These are phyloP conservation scores for Grifola frondosa DNA, from an alignment of 1,284 basidiomycete species.

Conservation along the genomic window DNA sequence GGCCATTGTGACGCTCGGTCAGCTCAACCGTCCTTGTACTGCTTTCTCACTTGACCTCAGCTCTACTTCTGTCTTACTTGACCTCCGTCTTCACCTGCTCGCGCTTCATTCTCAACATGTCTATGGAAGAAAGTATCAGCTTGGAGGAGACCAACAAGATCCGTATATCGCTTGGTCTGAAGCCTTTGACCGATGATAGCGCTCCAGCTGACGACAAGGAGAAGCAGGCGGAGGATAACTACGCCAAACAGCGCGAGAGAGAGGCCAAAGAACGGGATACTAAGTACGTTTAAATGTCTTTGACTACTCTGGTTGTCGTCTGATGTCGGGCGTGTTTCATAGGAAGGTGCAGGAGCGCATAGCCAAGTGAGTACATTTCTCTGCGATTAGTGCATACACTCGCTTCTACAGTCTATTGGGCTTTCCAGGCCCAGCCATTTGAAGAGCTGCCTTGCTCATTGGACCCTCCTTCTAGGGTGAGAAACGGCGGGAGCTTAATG, in stretches of 20 bases:
- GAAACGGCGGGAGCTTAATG: conserved; percentile 88
- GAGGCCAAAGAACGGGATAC: conserved; percentile 74
- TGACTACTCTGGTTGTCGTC: background rate
- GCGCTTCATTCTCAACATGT: conserved; percentile 40
- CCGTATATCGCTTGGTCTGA: conserved; percentile 91
- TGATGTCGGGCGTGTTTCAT: conserved; percentile 20
- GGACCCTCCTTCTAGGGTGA: conserved; percentile 60
- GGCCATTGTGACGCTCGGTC: too few species aligned
- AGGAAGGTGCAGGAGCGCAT: conserved; percentile 80
- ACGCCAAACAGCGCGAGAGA: conserved; percentile 65
- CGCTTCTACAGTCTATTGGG: conserved; percentile 52
- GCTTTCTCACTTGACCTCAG: background rate
- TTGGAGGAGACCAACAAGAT: conserved; percentile 99
- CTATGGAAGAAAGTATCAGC: conserved; percentile 86
- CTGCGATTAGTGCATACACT: conserved; percentile 30
- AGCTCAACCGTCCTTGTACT: background rate
- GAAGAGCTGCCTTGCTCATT: conserved; percentile 44
- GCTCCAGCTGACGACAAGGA: conserved; percentile 69
- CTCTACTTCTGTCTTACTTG: conserved; percentile 4
- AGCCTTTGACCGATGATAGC: conserved; percentile 83
- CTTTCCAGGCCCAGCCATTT: conserved; percentile 23
- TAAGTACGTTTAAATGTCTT: conserved; percentile 52
- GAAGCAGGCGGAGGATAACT: conserved; percentile 84
- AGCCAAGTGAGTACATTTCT: conserved; percentile 75
- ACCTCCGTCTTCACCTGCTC: background rate